Percentiles rank a stretch among this genome's conserved stretches.
Conservation (phyloP, 2,329 filamentous ascomycete species). For the Clonostachys chloroleuca region DNA sequence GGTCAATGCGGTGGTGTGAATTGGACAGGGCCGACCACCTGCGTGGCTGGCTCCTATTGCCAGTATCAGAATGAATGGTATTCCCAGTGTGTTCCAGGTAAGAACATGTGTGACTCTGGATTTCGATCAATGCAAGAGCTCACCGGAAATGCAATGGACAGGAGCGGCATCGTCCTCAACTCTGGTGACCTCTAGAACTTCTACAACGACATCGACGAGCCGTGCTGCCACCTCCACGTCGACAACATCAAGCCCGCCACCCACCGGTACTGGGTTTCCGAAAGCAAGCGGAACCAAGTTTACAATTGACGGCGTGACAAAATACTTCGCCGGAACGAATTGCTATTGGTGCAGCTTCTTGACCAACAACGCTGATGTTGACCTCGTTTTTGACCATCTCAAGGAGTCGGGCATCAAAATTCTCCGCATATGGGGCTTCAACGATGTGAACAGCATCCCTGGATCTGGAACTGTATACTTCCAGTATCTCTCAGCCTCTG, state of each 20-base stretch:
- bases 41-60: conserved; percentile 1
- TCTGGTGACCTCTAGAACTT: not conserved
- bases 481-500: conserved; percentile 44
- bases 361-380: conserved; percentile 48
- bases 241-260: not conserved
- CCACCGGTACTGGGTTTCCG: not conserved
- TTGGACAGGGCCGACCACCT: conserved; percentile 1
- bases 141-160: too few species aligned
- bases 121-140: too few species aligned
- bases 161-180: too few species aligned
- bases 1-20: conserved; percentile 1
- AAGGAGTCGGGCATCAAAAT: conserved; percentile 47
- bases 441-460: conserved; percentile 44
- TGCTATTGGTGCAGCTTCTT: conserved; percentile 50
- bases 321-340: conserved; percentile 49
- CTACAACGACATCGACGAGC: not conserved
- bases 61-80: conserved; percentile 2
- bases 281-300: conserved; percentile 18
- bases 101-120: too few species aligned
- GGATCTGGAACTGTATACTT: conserved; percentile 38
- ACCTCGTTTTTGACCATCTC: conserved; percentile 40
- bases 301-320: conserved; percentile 33
- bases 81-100: conserved; percentile 2
- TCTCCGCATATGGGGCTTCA: conserved; percentile 59
- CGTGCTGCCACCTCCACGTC: not conserved